Percentiles rank a stretch among this genome's conserved stretches.
Conservation (phyloP, 257 asterid species). For the Coffea eugenioides region DNA sequence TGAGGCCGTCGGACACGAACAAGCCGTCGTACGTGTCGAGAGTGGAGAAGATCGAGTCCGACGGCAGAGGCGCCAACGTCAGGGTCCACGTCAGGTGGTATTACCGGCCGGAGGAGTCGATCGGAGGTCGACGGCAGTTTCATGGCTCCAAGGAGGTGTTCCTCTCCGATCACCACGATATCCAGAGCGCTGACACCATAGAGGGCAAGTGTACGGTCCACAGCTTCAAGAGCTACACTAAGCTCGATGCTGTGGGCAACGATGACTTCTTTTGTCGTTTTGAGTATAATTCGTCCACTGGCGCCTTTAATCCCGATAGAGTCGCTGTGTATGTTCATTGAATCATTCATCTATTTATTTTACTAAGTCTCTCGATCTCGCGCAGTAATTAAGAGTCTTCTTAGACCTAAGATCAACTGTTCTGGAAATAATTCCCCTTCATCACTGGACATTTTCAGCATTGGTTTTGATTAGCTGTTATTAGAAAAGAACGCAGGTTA, state of each 20-base stretch:
- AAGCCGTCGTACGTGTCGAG: constrained; percentile 87
- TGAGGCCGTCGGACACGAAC: constrained; percentile 76
- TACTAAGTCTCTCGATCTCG: too few relatives aligned
- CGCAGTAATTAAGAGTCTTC: too few relatives aligned
- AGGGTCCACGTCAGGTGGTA: constrained; percentile 83
- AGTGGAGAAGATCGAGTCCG: constrained; percentile 89
- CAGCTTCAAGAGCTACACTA: constrained; percentile 78
- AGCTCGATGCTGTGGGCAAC: constrained; percentile 86
- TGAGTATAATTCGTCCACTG: constrained; percentile 83
- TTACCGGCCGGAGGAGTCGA: constrained; percentile 96
- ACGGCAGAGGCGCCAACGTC: constrained; percentile 69
- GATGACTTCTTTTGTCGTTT: constrained; percentile 94
- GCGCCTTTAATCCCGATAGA: constrained; percentile 89
- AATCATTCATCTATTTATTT: not conserved
- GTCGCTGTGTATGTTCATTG: constrained; percentile 78
- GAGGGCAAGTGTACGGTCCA: constrained; percentile 93
- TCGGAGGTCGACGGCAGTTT: constrained; percentile 88
- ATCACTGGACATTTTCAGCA: not conserved
- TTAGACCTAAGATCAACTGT: too few relatives aligned
- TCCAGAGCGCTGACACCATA: constrained; percentile 83
- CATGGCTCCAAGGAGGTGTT: constrained; percentile 93
- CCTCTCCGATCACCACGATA: constrained; percentile 84
- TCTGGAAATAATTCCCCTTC: not conserved
- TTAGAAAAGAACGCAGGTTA: not conserved
- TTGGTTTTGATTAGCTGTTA: too few relatives aligned